Evolutionary conservation across 108 stramenopile species (phyloP), one percentile per base, ranked within the genome.

Genomic region (Skeletonema menzelii): DNA sequence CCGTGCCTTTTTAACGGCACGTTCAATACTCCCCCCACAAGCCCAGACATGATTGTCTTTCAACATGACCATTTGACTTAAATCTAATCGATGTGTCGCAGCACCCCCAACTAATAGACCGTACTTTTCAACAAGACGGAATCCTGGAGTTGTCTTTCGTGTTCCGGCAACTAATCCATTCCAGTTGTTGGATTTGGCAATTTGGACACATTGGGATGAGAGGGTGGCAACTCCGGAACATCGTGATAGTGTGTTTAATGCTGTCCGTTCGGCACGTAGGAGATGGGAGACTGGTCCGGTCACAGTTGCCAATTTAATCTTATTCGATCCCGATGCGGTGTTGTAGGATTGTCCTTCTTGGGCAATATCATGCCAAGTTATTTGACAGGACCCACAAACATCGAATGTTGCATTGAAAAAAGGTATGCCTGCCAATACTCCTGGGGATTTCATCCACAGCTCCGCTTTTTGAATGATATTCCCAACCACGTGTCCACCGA

Each of bases 31-130:
- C 2, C 98, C 97, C 12, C 91, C 89, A 40, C 83, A 80, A 32
- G 85, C 68, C 95, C 97, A 97, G 55, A 99, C 85, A 75, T 97
- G 97, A 79, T 97, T 97, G 67, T 97, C 97, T 69, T 99, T 99
- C 35, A 99, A 79, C 99, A 99, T 99, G 28, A 98, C 97, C 99
- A 99, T 99, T 76, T 99, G 99, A 68, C 92, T 91, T 46, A 99
- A 65, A 87, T 98, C 97, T 44, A 97, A 67, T 26, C 98, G 84
- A 73, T 98, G 97, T 13, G 97, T 98, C 13, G 95, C 95, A 11
- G 90, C 96, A 15, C 98, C 99, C 19, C 98, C 98, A 8, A 99
- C 97, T 24, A 99, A 58, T 17, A 99, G 63, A 19, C 96, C 99
- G 72, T 99, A 99, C 79, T 99, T 99, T 82, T 99, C 99, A 19